Evolutionary conservation across 2,329 filamentous ascomycete species (phyloP), one percentile per base, ranked within the genome.

Genomic region (Periconia digitata): DNA sequence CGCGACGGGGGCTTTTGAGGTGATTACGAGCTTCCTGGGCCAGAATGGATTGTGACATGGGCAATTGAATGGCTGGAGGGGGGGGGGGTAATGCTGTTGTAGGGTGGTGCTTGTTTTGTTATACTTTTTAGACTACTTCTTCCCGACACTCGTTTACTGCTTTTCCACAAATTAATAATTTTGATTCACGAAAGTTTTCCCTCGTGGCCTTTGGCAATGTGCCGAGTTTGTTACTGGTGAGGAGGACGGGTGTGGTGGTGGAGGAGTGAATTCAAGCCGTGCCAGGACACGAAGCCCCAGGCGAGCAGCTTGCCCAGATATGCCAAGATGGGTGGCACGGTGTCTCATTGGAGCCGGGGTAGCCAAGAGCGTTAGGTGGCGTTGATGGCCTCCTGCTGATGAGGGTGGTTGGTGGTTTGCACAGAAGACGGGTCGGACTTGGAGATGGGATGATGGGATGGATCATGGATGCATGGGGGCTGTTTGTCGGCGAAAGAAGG

Each of bases 1-100:
- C 46, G 55, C 57, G 18, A 59, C 55, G 18, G 57, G 56, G 13
- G 56, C 51, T 7, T 62, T 53, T 40, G 41, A 40, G 13, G 60
- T 63, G 8, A 59, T 63, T 48, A 62, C 59, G 8, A 42, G 47
- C 23, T 59, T 54, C 44, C 83, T 85, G 80, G 67, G 39, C 12
- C 23, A 36, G 7, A 51, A 48, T 21, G 37, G 47, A 17, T 17
- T 50, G 22, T 49, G 8, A 36, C 22, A 34, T 4, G 18, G 16
- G 6, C 29, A 43, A 8, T 10, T 12, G 35, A 38, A 17, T 38
- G 35, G 35, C 13, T 8, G 35, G 7, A 18, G 6, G 8, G 40
- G 8, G 21, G 12, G 7, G 23, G 13, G 12, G 24, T 3, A 21
- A 20, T 35, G 24, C 10, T 12, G 16, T 2, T 17, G 29, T 43